Conservation (phyloP, 768 basidiomycete species). For the Mycena crocata region DNA sequence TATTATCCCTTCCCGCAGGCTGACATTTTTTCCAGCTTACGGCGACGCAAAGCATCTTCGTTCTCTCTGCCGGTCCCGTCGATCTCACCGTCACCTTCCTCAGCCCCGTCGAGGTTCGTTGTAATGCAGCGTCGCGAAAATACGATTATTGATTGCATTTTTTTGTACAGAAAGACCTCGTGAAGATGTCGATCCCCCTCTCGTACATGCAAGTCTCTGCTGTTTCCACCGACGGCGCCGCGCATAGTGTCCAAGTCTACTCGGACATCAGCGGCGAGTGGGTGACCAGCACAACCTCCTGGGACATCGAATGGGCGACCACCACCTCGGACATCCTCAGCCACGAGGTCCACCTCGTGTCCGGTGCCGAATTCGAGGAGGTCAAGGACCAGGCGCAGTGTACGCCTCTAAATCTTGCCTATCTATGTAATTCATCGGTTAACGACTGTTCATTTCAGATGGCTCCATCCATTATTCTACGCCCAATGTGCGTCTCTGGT, state of each 20-base stretch:
- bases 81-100: constrained; percentile 72
- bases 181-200: constrained; percentile 72
- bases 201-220: constrained; percentile 66
- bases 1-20: background rate
- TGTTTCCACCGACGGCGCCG: constrained; percentile 58
- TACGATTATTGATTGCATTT: too few species aligned
- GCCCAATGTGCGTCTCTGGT: constrained; percentile 50
- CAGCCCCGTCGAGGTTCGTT: constrained; percentile 82
- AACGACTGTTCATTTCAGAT: constrained; percentile 58
- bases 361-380: constrained; percentile 61
- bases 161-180: constrained; percentile 59
- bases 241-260: constrained; percentile 66
- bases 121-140: too few species aligned
- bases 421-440: too few species aligned
- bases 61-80: constrained; percentile 70
- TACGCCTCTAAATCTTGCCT: constrained; percentile 43
- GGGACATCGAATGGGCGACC: constrained; percentile 69
- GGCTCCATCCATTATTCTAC: constrained; percentile 72
- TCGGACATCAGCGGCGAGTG: constrained; percentile 71
- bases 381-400: constrained; percentile 70
- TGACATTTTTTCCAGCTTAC: constrained; percentile 64
- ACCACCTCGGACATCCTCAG: constrained; percentile 58
- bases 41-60: constrained; percentile 72
- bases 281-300: constrained; percentile 59
- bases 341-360: constrained; percentile 66